These are phyloP conservation scores for Carnegiea gigantea DNA, from an alignment of 179 eudicot genomes.

Conservation along the genomic window DNA sequence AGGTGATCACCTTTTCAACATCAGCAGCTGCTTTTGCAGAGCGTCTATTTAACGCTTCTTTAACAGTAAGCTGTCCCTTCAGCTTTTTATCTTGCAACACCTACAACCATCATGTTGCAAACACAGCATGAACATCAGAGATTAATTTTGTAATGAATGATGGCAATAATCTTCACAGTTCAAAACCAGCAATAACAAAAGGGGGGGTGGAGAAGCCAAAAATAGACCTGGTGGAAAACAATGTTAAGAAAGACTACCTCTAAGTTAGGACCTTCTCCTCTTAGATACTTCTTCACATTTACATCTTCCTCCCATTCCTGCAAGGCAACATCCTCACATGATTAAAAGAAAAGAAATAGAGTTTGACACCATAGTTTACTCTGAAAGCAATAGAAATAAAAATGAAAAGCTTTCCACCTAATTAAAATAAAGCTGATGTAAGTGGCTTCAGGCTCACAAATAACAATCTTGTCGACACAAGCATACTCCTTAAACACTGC, in stretches of 20 bases:
- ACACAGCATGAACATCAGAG: not conserved
- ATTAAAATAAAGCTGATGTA: too few relatives aligned
- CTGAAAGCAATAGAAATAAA: not conserved
- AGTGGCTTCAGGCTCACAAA: not conserved
- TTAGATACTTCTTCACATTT: slow-evolving; percentile 64
- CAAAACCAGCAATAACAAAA: not conserved
- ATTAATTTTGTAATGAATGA: not conserved
- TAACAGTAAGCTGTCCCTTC: slow-evolving; percentile 77
- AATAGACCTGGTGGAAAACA: not conserved
- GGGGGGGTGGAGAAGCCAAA: not conserved
- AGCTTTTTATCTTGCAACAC: slow-evolving; percentile 74
- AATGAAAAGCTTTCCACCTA: not conserved
- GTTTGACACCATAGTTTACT: not conserved
- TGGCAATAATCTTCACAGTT: not conserved
- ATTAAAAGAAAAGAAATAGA: not conserved
- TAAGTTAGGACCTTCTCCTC: slow-evolving; percentile 73
- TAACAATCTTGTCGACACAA: not conserved
- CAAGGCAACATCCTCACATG: not conserved
- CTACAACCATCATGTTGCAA: slow-evolving; percentile 32
- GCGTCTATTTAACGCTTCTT: slow-evolving; percentile 60
- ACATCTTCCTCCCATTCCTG: slow-evolving; percentile 62
- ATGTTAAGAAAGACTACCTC: slow-evolving; percentile 45
- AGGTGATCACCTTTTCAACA: slow-evolving; percentile 68
- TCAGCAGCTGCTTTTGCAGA: slow-evolving; percentile 79
- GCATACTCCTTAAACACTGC: not conserved